Conservation (phyloP, 2,329 filamentous ascomycete species). For the Calonectria naviculata region DNA sequence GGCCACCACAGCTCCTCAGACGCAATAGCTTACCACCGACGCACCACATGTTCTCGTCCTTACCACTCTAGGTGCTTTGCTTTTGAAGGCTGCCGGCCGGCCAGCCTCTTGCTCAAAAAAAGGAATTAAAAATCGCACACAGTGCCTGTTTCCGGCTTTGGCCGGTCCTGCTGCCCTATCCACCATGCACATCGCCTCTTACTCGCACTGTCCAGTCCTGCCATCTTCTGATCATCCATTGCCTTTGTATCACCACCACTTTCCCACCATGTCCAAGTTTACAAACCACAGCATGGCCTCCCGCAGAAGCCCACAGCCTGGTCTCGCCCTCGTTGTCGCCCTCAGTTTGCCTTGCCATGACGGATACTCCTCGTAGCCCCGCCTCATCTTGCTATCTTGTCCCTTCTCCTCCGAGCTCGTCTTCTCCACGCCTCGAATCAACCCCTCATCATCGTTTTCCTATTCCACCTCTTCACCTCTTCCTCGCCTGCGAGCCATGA, state of each 20-base stretch:
- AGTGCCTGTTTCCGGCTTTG: background rate
- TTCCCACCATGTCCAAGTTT: background rate
- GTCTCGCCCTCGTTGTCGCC: background rate
- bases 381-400: background rate
- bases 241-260: background rate
- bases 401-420: background rate
- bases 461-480: too few species aligned
- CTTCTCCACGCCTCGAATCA: background rate
- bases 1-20: background rate
- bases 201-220: background rate
- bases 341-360: background rate
- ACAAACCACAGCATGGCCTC: background rate
- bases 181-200: background rate
- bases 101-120: background rate
- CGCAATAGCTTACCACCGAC: background rate
- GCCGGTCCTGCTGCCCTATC: background rate
- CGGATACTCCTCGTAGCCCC: background rate
- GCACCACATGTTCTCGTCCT: background rate
- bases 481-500: background rate
- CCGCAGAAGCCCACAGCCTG: background rate
- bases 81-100: background rate
- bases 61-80: background rate
- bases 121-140: background rate
- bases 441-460: background rate
- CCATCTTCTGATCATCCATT: background rate